Percentiles rank a stretch among this genome's conserved stretches.
Evolutionary conservation across 352 stramenopile genomes (phyloP).

Genomic region (Globisporangium splendens): DNA sequence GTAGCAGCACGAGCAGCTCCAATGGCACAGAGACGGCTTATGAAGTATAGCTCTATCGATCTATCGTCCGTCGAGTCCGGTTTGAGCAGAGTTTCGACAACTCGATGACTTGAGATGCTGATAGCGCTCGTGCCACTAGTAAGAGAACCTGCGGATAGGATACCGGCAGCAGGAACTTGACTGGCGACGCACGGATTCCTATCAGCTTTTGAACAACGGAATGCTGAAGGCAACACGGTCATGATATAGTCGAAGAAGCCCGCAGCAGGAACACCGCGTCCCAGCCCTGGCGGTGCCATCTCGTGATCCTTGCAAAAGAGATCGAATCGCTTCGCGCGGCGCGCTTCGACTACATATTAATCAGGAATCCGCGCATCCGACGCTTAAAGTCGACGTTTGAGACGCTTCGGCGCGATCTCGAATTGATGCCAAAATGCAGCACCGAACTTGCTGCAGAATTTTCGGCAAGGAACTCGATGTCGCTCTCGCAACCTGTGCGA

Average conservation of each 20-base stretch:
- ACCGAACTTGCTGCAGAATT: conserved; percentile 32
- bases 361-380: conserved; percentile 42
- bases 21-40: conserved; percentile 24
- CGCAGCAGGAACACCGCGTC: conserved; percentile 9
- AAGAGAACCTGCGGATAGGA: no score
- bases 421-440: conserved; percentile 26
- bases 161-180: no score
- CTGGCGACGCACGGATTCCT: no score
- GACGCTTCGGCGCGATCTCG: conserved; percentile 32
- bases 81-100: conserved; percentile 46
- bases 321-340: conserved; percentile 51
- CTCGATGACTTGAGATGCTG: conserved; percentile 35
- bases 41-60: conserved; percentile 42
- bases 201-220: no score
- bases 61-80: conserved; percentile 46
- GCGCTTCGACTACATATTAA: conserved; percentile 54
- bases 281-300: conserved; percentile 9
- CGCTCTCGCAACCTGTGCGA: conserved; percentile 12
- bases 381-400: conserved; percentile 39
- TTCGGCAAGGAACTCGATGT: conserved; percentile 43
- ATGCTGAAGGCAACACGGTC: no score
- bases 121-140: neutral
- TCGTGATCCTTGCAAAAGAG: conserved; percentile 30
- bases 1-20: neutral
- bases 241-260: no score